phyloP scores from a whole-genome alignment of 495 filamentous ascomycete genomes.

The Neurospora tetrasperma region DNA sequence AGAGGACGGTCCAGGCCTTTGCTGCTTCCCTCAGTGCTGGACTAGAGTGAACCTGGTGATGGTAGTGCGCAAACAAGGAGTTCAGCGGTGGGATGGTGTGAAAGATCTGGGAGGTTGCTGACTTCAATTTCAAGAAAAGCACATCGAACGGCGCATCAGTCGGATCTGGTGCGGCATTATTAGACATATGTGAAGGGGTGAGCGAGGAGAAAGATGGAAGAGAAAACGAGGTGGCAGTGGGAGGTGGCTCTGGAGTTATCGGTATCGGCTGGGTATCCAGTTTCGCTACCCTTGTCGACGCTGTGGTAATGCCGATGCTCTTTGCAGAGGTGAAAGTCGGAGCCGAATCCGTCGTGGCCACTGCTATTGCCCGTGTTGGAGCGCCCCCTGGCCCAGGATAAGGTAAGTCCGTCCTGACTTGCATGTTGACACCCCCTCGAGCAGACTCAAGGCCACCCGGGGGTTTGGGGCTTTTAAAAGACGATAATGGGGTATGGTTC shows the following conservation, averaged over 20 bases:
- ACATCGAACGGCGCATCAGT: conserved; percentile 66
- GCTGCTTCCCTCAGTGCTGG: conserved; percentile 33
- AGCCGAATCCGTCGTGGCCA: not conserved
- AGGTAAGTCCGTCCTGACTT: conserved; percentile 17
- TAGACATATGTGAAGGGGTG: conserved; percentile 1
- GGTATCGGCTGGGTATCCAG: not conserved
- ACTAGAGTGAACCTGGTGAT: conserved; percentile 26
- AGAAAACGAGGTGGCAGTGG: not conserved
- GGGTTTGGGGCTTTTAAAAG: not conserved
- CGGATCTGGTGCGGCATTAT: conserved; percentile 43
- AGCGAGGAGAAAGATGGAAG: not conserved
- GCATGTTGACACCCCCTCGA: conserved; percentile 6
- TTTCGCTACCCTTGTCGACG: not conserved
- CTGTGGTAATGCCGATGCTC: not conserved
- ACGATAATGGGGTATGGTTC: not conserved
- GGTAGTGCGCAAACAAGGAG: conserved; percentile 44
- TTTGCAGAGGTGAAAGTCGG: not conserved
- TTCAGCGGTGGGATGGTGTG: conserved; percentile 52
- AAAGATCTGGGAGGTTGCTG: conserved; percentile 52
- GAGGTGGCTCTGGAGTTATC: not conserved
- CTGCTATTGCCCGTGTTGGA: not conserved
- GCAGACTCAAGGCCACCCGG: not conserved
- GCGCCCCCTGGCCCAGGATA: conserved; percentile 5
- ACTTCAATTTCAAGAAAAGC: conserved; percentile 58
- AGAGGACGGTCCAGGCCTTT: conserved; percentile 53